Evolutionary conservation across 2,329 filamentous ascomycete species (phyloP).

Genomic region (Sporothrix variecibatus): DNA sequence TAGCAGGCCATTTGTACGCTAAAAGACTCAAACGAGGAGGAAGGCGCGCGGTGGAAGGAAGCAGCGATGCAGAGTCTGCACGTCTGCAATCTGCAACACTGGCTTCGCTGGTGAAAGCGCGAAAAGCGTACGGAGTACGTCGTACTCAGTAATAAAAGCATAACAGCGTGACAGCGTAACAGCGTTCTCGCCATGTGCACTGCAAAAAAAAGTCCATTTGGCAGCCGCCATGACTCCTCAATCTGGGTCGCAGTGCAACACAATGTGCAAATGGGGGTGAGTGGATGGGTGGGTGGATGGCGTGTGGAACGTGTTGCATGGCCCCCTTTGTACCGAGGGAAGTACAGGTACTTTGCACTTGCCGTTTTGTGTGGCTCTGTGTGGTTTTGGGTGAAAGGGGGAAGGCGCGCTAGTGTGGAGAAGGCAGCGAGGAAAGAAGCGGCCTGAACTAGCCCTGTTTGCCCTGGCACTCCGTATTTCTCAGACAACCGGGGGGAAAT

Average conservation of each 20-base stretch:
- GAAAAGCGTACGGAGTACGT: too few species aligned
- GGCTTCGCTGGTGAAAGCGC: not conserved
- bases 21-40: constrained; percentile 13
- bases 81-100: not conserved
- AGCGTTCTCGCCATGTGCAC: constrained; percentile 1
- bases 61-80: not conserved
- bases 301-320: constrained; percentile 17
- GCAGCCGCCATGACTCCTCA: constrained; percentile 13
- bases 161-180: not conserved
- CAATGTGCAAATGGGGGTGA: not conserved
- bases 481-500: not conserved
- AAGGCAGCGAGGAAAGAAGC: constrained; percentile 10
- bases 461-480: constrained; percentile 14
- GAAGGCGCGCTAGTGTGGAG: not conserved
- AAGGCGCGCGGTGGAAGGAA: not conserved
- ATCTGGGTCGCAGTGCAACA: not conserved
- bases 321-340: constrained; percentile 15
- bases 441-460: constrained; percentile 9
- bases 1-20: not conserved
- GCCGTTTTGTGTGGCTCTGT: not conserved
- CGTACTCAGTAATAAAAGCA: too few species aligned
- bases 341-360: constrained; percentile 17
- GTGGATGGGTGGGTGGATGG: not conserved
- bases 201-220: constrained; percentile 1
- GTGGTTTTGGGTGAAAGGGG: not conserved